phyloP scores from a whole-genome alignment of 192 early-diverging fungal genomes.

The Backusella sp. region DNA sequence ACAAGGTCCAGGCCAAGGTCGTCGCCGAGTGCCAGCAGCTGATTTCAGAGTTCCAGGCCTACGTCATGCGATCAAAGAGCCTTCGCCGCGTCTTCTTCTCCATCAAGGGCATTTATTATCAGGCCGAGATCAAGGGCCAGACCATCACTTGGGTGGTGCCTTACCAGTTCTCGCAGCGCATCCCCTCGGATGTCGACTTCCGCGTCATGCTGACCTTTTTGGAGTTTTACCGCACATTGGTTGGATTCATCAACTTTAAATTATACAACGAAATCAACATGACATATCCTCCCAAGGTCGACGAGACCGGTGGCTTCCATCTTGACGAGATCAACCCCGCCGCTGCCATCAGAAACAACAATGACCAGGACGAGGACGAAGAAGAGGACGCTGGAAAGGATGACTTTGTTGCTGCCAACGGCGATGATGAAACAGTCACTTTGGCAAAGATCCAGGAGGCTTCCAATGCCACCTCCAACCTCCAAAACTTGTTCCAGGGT shows the following conservation, averaged over 20 bases:
- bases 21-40: constrained; percentile 79
- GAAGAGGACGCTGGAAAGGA: constrained; percentile 45
- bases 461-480: constrained; percentile 41
- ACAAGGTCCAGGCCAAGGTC: constrained; percentile 55
- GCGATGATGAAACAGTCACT: constrained; percentile 41
- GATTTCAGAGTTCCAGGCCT: constrained; percentile 93
- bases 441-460: constrained; percentile 52
- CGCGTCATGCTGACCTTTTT: constrained; percentile 96
- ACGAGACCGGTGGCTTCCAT: constrained; percentile 66
- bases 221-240: constrained; percentile 90
- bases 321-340: constrained; percentile 54
- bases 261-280: constrained; percentile 87
- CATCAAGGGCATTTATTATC: constrained; percentile 99
- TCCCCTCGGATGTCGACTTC: constrained; percentile 94
- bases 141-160: constrained; percentile 95
- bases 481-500: constrained; percentile 53
- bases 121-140: constrained; percentile 96
- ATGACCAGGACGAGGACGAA: constrained; percentile 39
- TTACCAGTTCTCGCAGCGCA: constrained; percentile 89
- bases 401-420: constrained; percentile 45
- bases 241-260: constrained; percentile 94
- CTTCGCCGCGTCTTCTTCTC: constrained; percentile 92
- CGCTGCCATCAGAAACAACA: constrained; percentile 21
- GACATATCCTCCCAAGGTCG: constrained; percentile 88
- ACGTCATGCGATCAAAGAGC: constrained; percentile 73